Evolutionary conservation across 345 rosid genomes (phyloP).

Genomic region (Anacardium occidentale): DNA sequence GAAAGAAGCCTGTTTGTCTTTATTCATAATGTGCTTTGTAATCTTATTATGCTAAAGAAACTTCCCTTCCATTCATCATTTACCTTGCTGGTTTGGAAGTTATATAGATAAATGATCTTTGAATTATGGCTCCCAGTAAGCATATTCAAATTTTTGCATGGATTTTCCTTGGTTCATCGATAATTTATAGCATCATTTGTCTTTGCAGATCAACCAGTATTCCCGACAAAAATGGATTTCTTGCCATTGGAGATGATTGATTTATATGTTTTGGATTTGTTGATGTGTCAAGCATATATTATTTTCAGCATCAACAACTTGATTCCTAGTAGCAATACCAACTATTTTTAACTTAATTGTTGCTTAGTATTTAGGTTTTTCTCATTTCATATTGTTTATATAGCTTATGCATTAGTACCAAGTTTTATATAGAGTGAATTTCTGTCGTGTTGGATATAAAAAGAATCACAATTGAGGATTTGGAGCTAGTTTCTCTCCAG

Average conservation of each 20-base stretch:
- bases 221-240: not conserved
- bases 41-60: not conserved
- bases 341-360: not conserved
- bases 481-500: too few relatives aligned
- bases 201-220: constrained; percentile 29
- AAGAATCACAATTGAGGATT: too few relatives aligned
- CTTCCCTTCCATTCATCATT: not conserved
- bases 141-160: not conserved
- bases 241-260: not conserved
- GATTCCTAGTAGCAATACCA: not conserved
- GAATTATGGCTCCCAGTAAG: not conserved
- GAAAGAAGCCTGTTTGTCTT: not conserved
- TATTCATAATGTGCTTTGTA: not conserved
- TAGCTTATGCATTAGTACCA: too few relatives aligned
- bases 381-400: not conserved
- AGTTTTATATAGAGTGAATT: too few relatives aligned
- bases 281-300: constrained; percentile 11
- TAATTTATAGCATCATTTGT: not conserved
- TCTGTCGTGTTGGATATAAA: too few relatives aligned
- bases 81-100: not conserved
- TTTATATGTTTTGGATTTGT: constrained; percentile 7
- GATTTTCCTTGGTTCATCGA: not conserved
- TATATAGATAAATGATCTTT: not conserved
- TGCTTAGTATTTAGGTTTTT: constrained; percentile 3
- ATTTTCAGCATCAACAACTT: constrained; percentile 8